Evolutionary conservation across 495 filamentous ascomycete genomes (phyloP).

Genomic region (Trichoderma parareesei): DNA sequence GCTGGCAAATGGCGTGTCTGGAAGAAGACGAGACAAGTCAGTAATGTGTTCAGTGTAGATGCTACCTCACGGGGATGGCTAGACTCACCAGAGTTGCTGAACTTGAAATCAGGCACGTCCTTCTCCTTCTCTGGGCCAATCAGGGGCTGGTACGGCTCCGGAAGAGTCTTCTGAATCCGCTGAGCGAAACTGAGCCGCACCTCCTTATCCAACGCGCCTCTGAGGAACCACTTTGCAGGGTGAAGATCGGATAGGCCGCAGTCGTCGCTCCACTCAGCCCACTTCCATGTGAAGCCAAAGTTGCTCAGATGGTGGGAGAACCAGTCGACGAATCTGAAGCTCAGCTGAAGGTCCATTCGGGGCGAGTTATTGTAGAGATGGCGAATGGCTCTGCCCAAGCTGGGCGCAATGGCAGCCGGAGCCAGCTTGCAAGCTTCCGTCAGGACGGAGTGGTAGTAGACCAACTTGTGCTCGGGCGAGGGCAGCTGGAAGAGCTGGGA

Average conservation of each 20-base stretch:
- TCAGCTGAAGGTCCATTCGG: slow-evolving; percentile 78
- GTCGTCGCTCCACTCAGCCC: slow-evolving; percentile 95
- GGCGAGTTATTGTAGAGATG: slow-evolving; percentile 77
- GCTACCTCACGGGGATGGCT: background rate
- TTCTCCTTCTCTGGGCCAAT: slow-evolving; percentile 85
- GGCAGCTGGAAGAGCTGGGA: slow-evolving; percentile 88
- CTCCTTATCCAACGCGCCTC: slow-evolving; percentile 88
- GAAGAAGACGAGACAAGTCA: background rate
- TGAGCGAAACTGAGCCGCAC: slow-evolving; percentile 94
- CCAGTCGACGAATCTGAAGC: slow-evolving; percentile 89
- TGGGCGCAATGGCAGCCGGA: slow-evolving; percentile 91
- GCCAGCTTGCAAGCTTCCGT: slow-evolving; percentile 94
- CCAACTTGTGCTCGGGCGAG: slow-evolving; percentile 80
- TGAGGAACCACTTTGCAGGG: slow-evolving; percentile 87
- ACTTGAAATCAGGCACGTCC: slow-evolving; percentile 92
- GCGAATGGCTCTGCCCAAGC: slow-evolving; percentile 85
- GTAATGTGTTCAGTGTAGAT: background rate
- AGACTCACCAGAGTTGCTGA: slow-evolving; percentile 62
- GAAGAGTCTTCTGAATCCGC: slow-evolving; percentile 88
- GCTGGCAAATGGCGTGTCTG: slow-evolving; percentile 70
- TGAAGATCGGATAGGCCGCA: slow-evolving; percentile 66
- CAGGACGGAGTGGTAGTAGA: slow-evolving; percentile 92
- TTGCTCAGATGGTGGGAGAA: slow-evolving; percentile 97
- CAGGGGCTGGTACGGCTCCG: slow-evolving; percentile 70
- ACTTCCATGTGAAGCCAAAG: slow-evolving; percentile 99